These are phyloP conservation scores for Phytophthora cactorum DNA, from an alignment of 352 stramenopile genomes.

Conservation along the genomic window DNA sequence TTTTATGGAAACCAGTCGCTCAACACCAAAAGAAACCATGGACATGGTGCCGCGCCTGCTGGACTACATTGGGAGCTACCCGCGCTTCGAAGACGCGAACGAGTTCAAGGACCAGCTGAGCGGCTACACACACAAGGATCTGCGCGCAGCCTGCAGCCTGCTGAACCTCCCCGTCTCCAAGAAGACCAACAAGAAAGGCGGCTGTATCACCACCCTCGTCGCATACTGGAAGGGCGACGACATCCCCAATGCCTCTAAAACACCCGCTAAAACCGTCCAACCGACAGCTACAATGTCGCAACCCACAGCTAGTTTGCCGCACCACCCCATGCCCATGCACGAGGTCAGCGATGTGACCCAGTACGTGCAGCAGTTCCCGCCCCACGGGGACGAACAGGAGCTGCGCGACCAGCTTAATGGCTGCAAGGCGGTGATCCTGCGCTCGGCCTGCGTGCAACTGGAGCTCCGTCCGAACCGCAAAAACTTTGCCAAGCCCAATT, in stretches of 20 bases:
- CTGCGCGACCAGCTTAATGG: slow-evolving; percentile 19
- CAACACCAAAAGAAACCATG: slow-evolving; percentile 11
- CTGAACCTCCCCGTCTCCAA: slow-evolving; percentile 13
- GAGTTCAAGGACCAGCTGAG: slow-evolving; percentile 29
- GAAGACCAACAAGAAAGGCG: slow-evolving; percentile 24
- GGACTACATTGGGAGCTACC: slow-evolving; percentile 25
- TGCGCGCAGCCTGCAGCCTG: slow-evolving; percentile 20
- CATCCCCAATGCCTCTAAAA: neutral
- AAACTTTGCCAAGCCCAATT: slow-evolving; percentile 20
- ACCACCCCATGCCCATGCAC: slow-evolving; percentile 16
- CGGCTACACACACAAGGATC: slow-evolving; percentile 17
- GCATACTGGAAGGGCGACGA: slow-evolving; percentile 20
- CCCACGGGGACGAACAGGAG: slow-evolving; percentile 13
- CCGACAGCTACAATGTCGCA: slow-evolving; percentile 2
- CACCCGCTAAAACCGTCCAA: neutral
- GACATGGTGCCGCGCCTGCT: slow-evolving; percentile 21
- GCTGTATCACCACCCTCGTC: slow-evolving; percentile 19
- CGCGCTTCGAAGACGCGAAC: slow-evolving; percentile 3
- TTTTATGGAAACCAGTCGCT: neutral
- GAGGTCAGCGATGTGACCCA: slow-evolving; percentile 14
- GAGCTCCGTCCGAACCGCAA: slow-evolving; percentile 27
- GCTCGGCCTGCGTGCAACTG: slow-evolving; percentile 26
- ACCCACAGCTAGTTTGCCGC: slow-evolving; percentile 7
- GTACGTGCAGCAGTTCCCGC: slow-evolving; percentile 25
- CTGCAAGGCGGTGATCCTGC: slow-evolving; percentile 20